Conservation (phyloP, 306 rosid genomes). For the Carpinus viminea region DNA sequence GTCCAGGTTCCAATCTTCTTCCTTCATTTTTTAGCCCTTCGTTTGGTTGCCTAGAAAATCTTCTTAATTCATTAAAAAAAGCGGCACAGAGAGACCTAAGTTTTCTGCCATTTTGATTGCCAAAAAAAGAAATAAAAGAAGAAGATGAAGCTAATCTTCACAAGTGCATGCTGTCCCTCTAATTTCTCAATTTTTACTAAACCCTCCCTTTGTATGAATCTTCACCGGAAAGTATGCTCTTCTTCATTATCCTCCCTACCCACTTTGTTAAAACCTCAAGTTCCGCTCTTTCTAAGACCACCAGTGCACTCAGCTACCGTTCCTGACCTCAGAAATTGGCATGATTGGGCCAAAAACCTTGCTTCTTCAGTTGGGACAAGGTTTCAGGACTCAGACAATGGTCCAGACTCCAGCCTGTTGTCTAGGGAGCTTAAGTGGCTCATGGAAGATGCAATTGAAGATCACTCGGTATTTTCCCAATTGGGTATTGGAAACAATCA, state of each 20-base stretch:
- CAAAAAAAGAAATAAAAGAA: background rate
- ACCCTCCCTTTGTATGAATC: conserved; percentile 22
- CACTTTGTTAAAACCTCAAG: conserved; percentile 44
- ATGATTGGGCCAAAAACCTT: conserved; percentile 66
- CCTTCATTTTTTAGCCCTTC: background rate
- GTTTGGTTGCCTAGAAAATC: background rate
- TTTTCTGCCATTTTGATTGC: conserved; percentile 16
- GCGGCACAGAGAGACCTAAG: background rate
- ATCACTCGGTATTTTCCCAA: conserved; percentile 19
- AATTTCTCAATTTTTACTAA: conserved; percentile 30
- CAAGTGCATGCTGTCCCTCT: conserved; percentile 24
- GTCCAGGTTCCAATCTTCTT: background rate
- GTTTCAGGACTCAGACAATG: conserved; percentile 62
- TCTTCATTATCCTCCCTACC: conserved; percentile 25
- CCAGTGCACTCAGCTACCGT: conserved; percentile 52
- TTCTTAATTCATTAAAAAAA: background rate
- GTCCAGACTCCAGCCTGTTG: conserved; percentile 65
- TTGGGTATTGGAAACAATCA: conserved; percentile 16
- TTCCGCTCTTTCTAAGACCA: conserved; percentile 69
- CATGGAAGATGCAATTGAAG: conserved; percentile 61
- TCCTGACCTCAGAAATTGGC: conserved; percentile 68
- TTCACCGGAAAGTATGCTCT: conserved; percentile 36
- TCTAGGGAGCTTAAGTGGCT: conserved; percentile 87
- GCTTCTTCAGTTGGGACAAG: conserved; percentile 65
- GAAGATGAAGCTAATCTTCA: conserved; percentile 50